These are phyloP conservation scores for Ophiocordyceps unilateralis DNA, from an alignment of 2,329 filamentous ascomycete species.

Conservation along the genomic window DNA sequence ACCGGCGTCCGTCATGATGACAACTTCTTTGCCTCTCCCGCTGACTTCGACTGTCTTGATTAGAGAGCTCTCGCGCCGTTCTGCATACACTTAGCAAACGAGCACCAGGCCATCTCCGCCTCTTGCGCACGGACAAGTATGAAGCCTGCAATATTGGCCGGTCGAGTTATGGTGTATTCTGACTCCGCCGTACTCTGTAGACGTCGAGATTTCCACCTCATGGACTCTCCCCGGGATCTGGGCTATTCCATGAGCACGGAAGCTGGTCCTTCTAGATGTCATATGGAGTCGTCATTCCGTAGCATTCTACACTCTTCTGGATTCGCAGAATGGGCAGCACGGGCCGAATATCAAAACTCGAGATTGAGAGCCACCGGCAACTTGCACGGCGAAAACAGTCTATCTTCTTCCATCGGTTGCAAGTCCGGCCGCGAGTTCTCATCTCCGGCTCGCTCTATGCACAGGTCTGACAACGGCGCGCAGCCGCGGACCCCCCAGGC, in stretches of 20 bases:
- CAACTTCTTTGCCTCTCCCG: too few species aligned
- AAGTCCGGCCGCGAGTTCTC: slow-evolving; percentile 1
- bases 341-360: slow-evolving; percentile 3
- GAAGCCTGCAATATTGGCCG: background rate
- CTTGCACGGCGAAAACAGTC: background rate
- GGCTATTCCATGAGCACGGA: slow-evolving; percentile 2
- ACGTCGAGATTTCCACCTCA: background rate
- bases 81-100: too few species aligned
- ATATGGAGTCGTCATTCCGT: slow-evolving; percentile 4
- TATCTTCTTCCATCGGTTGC: background rate
- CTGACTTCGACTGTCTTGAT: too few species aligned
- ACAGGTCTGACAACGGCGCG: background rate
- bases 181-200: background rate
- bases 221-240: background rate
- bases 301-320: slow-evolving; percentile 3
- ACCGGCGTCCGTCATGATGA: too few species aligned
- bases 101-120: background rate
- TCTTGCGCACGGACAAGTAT: background rate
- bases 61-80: too few species aligned
- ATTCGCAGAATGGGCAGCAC: slow-evolving; percentile 5
- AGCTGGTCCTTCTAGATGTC: slow-evolving; percentile 3
- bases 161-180: background rate
- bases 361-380: background rate
- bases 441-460: background rate
- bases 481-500: background rate